Evolutionary conservation across 495 filamentous ascomycete species (phyloP).

Genomic region (Lasiosphaeris hirsuta): DNA sequence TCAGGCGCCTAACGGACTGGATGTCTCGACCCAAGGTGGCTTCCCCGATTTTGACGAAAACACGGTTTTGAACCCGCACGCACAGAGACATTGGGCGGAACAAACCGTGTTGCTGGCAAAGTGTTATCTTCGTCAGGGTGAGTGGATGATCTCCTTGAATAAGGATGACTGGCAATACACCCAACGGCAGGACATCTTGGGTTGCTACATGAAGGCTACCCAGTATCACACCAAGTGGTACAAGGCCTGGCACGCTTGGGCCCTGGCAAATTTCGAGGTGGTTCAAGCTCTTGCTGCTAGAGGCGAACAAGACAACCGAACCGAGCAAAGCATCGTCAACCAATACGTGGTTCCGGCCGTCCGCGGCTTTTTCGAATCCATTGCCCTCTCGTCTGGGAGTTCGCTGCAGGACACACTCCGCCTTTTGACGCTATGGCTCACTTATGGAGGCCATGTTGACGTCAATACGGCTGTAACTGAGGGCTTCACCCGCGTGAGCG

Average conservation of each 20-base stretch:
- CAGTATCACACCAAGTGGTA: conserved; percentile 91
- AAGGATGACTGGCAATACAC: conserved; percentile 83
- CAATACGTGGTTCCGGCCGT: conserved; percentile 94
- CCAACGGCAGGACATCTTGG: conserved; percentile 71
- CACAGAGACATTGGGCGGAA: conserved; percentile 50
- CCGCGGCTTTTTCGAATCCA: conserved; percentile 92
- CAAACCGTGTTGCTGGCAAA: conserved; percentile 81
- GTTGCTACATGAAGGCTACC: conserved; percentile 85
- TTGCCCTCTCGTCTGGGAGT: conserved; percentile 83
- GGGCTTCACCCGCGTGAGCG: conserved; percentile 83
- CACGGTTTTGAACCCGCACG: conserved; percentile 37
- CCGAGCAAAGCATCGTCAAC: conserved; percentile 53
- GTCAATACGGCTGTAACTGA: conserved; percentile 85
- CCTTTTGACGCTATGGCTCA: conserved; percentile 92
- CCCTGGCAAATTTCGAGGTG: conserved; percentile 97
- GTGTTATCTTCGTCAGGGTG: conserved; percentile 90
- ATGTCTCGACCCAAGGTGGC: conserved; percentile 48
- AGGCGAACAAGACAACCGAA: conserved; percentile 57
- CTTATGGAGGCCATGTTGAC: conserved; percentile 81
- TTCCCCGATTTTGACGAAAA: conserved; percentile 58
- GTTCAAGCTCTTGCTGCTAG: conserved; percentile 71
- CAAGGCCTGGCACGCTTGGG: conserved; percentile 99
- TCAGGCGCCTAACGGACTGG: conserved; percentile 52
- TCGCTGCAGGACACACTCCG: conserved; percentile 93
- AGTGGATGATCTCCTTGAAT: conserved; percentile 84